phyloP scores from a whole-genome alignment of 768 basidiomycete genomes.

The Pleurotus salmoneostramineus region DNA sequence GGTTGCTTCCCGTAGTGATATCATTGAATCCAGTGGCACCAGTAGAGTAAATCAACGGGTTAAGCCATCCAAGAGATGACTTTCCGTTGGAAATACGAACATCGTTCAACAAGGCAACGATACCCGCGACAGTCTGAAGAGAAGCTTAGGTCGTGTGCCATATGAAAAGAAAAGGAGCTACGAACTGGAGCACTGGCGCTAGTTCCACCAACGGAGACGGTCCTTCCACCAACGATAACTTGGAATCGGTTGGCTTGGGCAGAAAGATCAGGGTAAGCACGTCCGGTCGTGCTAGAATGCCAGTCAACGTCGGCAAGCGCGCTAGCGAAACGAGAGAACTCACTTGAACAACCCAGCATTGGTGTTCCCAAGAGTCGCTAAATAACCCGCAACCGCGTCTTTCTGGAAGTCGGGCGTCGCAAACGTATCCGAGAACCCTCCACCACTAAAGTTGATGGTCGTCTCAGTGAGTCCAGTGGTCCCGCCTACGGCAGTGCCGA shows the following conservation, averaged over 20 bases:
- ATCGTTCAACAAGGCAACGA: conserved; percentile 63
- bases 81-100: conserved; percentile 40
- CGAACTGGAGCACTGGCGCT: conserved; percentile 21
- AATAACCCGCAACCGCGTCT: conserved; percentile 15
- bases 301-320: neutral
- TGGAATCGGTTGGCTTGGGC: conserved; percentile 14
- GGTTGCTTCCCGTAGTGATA: conserved; percentile 17
- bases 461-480: conserved; percentile 9
- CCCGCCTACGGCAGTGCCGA: conserved; percentile 13
- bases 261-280: conserved; percentile 18
- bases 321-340: neutral
- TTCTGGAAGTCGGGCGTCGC: conserved; percentile 21
- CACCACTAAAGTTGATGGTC: conserved; percentile 14
- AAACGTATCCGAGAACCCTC: conserved; percentile 24
- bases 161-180: neutral
- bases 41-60: conserved; percentile 54
- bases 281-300: conserved; percentile 12
- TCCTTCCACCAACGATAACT: conserved; percentile 9
- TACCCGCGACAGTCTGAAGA: conserved; percentile 46
- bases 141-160: conserved; percentile 3
- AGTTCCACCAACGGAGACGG: conserved; percentile 25
- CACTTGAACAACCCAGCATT: conserved; percentile 16
- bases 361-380: conserved; percentile 11
- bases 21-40: conserved; percentile 23
- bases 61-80: conserved; percentile 57